phyloP scores from a whole-genome alignment of 768 basidiomycete genomes.

The Amyloporia xantha region DNA sequence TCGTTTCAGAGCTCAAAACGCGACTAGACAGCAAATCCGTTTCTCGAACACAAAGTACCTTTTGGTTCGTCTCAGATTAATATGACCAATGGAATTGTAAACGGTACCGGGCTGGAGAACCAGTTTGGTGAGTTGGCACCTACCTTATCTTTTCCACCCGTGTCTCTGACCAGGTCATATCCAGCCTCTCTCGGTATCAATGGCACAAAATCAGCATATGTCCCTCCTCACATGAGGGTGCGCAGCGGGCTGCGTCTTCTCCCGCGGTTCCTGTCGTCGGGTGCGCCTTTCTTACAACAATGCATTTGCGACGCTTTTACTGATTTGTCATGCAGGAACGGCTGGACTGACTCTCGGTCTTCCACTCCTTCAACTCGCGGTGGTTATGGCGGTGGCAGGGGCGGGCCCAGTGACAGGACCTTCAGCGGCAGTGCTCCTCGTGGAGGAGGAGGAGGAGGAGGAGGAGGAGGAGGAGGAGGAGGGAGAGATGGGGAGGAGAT shows the following conservation, averaged over 20 bases:
- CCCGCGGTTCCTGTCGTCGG: slow-evolving; percentile 38
- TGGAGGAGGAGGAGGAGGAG: slow-evolving; percentile 37
- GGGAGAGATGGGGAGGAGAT: slow-evolving; percentile 29
- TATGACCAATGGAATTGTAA: slow-evolving; percentile 93
- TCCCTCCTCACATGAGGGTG: slow-evolving; percentile 82
- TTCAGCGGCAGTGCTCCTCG: slow-evolving; percentile 30
- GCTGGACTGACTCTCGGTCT: slow-evolving; percentile 70
- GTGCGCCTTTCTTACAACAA: slow-evolving; percentile 31
- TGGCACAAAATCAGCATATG: slow-evolving; percentile 70
- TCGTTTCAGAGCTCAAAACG: slow-evolving; percentile 19
- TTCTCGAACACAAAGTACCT: slow-evolving; percentile 14
- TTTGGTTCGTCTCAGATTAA: slow-evolving; percentile 35
- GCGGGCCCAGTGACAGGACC: slow-evolving; percentile 36
- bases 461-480: slow-evolving; percentile 36
- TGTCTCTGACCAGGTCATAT: slow-evolving; percentile 2
- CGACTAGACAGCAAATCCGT: slow-evolving; percentile 28
- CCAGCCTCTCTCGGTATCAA: slow-evolving; percentile 72
- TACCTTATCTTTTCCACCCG: neutral
- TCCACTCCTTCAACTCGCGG: slow-evolving; percentile 50
- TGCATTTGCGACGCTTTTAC: neutral
- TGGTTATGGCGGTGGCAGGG: slow-evolving; percentile 34
- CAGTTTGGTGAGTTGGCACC: slow-evolving; percentile 54
- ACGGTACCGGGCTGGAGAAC: slow-evolving; percentile 67
- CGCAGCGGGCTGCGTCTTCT: slow-evolving; percentile 77
- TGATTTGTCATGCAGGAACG: slow-evolving; percentile 39